Conservation (phyloP, 208 protist genomes). For the Herpetomonas samuelpessoai region DNA sequence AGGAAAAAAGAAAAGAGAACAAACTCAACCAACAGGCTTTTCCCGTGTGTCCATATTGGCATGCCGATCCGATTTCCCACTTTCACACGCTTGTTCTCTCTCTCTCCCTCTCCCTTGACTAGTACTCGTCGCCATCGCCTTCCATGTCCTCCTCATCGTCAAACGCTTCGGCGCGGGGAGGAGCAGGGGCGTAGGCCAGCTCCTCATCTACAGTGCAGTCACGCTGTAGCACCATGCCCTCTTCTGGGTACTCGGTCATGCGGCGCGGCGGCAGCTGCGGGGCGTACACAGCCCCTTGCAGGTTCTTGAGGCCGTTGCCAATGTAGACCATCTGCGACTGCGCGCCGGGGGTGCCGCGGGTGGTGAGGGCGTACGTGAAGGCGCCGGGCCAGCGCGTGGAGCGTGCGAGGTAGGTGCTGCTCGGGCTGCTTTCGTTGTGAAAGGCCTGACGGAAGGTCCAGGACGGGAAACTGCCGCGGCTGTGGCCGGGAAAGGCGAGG, state of each 20-base stretch:
- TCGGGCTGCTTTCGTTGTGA: slow-evolving; percentile 67
- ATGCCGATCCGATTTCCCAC: too few relatives aligned
- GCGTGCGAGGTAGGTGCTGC: slow-evolving; percentile 69
- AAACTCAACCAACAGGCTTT: not conserved
- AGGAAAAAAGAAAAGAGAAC: not conserved
- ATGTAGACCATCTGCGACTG: slow-evolving; percentile 78
- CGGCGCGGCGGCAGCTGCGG: slow-evolving; percentile 70
- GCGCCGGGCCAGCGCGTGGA: slow-evolving; percentile 88
- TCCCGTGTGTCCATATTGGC: not conserved
- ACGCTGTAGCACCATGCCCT: slow-evolving; percentile 62
- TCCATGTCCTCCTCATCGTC: slow-evolving; percentile 78
- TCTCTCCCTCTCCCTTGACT: too few relatives aligned
- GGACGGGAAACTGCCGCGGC: slow-evolving; percentile 59
- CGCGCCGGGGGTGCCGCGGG: slow-evolving; percentile 61
- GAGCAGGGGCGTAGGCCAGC: slow-evolving; percentile 77
- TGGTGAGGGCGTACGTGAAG: slow-evolving; percentile 71
- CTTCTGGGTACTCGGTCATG: slow-evolving; percentile 73
- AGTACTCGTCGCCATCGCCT: slow-evolving; percentile 34
- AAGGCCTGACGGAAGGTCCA: slow-evolving; percentile 89
- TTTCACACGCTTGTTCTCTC: too few relatives aligned
- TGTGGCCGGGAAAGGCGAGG: slow-evolving; percentile 74
- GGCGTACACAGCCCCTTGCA: slow-evolving; percentile 51
- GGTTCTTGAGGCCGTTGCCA: slow-evolving; percentile 84
- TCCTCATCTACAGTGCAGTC: slow-evolving; percentile 89
- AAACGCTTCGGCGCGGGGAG: slow-evolving; percentile 35